Conservation (phyloP, 352 stramenopile genomes). For the Phytophthora citricola region DNA sequence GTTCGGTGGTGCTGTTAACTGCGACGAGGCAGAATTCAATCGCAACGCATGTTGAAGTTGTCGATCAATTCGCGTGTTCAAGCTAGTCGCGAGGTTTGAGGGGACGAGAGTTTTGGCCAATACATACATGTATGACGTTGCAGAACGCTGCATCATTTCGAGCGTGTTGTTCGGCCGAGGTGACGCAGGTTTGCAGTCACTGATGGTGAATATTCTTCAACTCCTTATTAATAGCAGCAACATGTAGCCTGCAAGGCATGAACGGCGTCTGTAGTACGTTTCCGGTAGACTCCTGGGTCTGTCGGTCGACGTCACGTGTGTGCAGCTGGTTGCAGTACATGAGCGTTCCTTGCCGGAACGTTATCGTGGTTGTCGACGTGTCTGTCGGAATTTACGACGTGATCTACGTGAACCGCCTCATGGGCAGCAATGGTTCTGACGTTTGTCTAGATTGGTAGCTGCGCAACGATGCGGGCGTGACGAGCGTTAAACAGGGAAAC, state of each 20-base stretch:
- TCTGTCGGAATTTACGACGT: conserved; percentile 5
- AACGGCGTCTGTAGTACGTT: neutral
- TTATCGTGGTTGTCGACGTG: neutral
- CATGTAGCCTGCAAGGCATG: no score
- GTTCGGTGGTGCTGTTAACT: neutral
- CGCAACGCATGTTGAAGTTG: conserved; percentile 1
- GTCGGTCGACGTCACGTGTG: no score
- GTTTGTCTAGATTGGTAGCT: neutral
- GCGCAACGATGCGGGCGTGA: no score
- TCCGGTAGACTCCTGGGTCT: no score
- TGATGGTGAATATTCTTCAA: no score
- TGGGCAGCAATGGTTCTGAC: neutral
- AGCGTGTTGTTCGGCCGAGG: no score
- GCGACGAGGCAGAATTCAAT: neutral
- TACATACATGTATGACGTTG: no score
- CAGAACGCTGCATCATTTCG: no score
- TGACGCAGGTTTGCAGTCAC: no score
- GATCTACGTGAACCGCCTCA: neutral
- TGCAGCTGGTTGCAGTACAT: no score
- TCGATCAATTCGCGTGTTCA: neutral
- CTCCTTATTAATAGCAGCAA: no score
- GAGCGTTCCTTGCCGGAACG: neutral
- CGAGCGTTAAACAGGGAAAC: neutral
- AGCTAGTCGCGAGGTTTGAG: neutral
- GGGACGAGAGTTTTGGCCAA: no score